These are phyloP conservation scores for Paecilomyces variotii DNA, from an alignment of 2,329 filamentous ascomycete species.

Conservation along the genomic window DNA sequence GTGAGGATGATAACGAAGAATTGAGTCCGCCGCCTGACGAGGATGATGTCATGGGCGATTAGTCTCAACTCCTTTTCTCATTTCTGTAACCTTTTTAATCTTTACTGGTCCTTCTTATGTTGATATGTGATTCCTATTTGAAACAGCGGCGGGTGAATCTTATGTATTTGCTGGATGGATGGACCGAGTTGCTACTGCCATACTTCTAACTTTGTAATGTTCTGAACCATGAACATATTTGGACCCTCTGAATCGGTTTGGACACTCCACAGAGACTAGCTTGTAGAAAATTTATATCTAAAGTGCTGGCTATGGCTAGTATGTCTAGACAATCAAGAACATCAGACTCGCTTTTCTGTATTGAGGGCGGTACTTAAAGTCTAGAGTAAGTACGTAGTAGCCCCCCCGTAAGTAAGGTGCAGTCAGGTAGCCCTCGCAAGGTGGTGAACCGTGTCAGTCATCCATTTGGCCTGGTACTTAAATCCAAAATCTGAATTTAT, in stretches of 20 bases:
- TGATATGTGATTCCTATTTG: conserved; percentile 4
- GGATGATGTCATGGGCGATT: conserved; percentile 39
- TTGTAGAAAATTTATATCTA: not conserved
- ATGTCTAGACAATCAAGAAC: too few species aligned
- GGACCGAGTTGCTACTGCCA: conserved; percentile 2
- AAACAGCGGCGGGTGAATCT: not conserved
- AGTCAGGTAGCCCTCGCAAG: too few species aligned
- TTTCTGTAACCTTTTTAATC: not conserved
- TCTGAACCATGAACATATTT: not conserved
- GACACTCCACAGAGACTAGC: not conserved
- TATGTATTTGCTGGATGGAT: not conserved
- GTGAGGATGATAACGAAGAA: conserved; percentile 21
- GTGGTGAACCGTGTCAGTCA: too few species aligned
- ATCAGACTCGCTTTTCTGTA: too few species aligned
- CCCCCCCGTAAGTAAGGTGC: too few species aligned
- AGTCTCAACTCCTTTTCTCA: conserved; percentile 4
- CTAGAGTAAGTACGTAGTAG: too few species aligned
- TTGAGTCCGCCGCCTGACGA: conserved; percentile 19
- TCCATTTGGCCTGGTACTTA: too few species aligned
- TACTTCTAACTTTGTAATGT: conserved; percentile 1
- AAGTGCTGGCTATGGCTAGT: too few species aligned
- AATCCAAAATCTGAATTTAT: too few species aligned
- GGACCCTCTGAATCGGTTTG: not conserved
- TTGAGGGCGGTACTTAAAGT: too few species aligned
- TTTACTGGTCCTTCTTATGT: not conserved